Conservation (phyloP, 2,329 filamentous ascomycete genomes). For the Thermothelomyces thermophilus region DNA sequence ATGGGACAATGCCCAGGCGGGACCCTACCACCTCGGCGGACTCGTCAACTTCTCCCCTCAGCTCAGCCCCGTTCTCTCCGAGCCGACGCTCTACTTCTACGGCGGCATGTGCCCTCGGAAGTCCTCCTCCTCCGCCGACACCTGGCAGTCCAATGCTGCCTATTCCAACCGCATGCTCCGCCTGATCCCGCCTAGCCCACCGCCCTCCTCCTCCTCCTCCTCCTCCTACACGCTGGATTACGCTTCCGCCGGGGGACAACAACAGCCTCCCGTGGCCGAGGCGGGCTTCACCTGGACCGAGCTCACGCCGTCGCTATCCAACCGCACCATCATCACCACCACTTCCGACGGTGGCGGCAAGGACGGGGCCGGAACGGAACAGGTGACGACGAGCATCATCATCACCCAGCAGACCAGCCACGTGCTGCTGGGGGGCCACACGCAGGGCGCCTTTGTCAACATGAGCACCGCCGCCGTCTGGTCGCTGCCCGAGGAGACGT, state of each 20-base stretch:
- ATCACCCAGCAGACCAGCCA: conserved; percentile 70
- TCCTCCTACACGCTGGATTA: conserved; percentile 34
- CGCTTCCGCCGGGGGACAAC: conserved; percentile 49
- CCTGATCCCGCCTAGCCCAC: conserved; percentile 43
- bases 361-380: conserved; percentile 37
- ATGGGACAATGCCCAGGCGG: conserved; percentile 27
- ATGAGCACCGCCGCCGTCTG: conserved; percentile 88
- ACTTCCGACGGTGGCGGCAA: neutral
- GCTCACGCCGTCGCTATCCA: conserved; percentile 62
- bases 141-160: conserved; percentile 62
- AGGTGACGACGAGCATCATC: conserved; percentile 15
- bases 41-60: conserved; percentile 62
- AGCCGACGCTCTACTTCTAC: conserved; percentile 64
- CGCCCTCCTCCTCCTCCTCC: conserved; percentile 42
- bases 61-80: conserved; percentile 45
- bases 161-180: conserved; percentile 78
- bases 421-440: conserved; percentile 80
- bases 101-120: conserved; percentile 76
- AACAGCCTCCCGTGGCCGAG: conserved; percentile 65
- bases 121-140: conserved; percentile 25
- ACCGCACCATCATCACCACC: conserved; percentile 32
- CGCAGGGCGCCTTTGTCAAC: conserved; percentile 76
- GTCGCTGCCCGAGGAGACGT: conserved; percentile 77
- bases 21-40: conserved; percentile 46
- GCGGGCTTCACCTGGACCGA: conserved; percentile 81